A percentile compares a stretch with the other conserved stretches of the same genome.
phyloP scores from a whole-genome alignment of 2,329 filamentous ascomycete genomes.

The Stagonosporopsis chrysanthemi region DNA sequence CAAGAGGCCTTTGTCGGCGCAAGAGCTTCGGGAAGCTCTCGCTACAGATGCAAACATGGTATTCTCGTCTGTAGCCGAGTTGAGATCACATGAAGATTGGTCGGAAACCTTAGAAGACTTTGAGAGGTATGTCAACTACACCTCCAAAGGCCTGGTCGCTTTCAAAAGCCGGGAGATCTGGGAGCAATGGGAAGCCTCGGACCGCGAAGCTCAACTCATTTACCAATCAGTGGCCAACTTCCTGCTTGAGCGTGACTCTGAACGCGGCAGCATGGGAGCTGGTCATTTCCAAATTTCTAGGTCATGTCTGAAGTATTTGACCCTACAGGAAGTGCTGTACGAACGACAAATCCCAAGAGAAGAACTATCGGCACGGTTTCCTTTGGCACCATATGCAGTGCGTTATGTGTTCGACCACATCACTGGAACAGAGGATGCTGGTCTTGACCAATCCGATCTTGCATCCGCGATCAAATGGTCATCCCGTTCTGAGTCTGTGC shows the following conservation, averaged over 20 bases:
- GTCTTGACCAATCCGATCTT: background rate
- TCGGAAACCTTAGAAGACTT: background rate
- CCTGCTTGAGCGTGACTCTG: background rate
- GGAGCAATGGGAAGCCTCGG: background rate
- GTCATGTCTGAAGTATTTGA: background rate
- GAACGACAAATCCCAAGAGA: background rate
- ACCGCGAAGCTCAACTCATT: background rate
- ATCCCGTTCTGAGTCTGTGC: background rate
- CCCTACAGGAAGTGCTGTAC: too few relatives aligned
- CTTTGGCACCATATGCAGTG: background rate
- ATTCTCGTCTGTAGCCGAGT: background rate
- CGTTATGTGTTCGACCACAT: background rate
- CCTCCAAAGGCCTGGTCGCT: background rate
- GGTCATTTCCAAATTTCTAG: background rate
- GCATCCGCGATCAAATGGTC: background rate
- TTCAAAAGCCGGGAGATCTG: background rate
- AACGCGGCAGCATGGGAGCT: too few relatives aligned
- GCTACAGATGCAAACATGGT: background rate
- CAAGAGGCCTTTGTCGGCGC: background rate
- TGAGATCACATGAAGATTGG: background rate
- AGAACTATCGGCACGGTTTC: background rate
- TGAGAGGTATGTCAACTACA: background rate
- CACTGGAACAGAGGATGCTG: background rate
- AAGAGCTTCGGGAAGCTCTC: background rate
- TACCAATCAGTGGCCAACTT: slow-evolving; percentile 3